Percentiles rank a stretch among this genome's conserved stretches.
Evolutionary conservation across 805 yeast species (phyloP).

Genomic region (Metschnikowia anglica): DNA sequence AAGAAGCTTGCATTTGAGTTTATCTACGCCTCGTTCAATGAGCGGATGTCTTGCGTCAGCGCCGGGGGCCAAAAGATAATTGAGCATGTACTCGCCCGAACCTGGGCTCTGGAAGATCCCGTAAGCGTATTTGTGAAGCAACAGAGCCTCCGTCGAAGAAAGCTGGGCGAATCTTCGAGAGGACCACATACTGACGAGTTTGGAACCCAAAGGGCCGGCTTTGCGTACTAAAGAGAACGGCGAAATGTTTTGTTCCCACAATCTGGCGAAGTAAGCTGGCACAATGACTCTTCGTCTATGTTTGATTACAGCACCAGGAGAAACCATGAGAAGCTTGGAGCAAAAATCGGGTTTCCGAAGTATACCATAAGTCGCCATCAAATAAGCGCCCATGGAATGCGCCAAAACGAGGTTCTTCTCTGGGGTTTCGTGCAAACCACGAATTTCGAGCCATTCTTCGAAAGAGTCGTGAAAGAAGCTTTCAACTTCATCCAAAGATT

Average conservation of each 20-base stretch:
- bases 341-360: slow-evolving; percentile 57
- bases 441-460: slow-evolving; percentile 56
- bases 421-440: slow-evolving; percentile 39
- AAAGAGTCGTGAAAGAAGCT: slow-evolving; percentile 64
- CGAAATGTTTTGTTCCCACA: slow-evolving; percentile 86
- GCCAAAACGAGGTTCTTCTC: slow-evolving; percentile 61
- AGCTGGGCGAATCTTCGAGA: slow-evolving; percentile 71
- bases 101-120: slow-evolving; percentile 83
- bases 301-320: slow-evolving; percentile 83
- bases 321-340: slow-evolving; percentile 68
- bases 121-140: slow-evolving; percentile 78
- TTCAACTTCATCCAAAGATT: slow-evolving; percentile 52
- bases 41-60: slow-evolving; percentile 84
- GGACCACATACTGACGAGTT: slow-evolving; percentile 87
- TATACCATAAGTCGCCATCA: slow-evolving; percentile 66
- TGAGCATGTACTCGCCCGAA: slow-evolving; percentile 89
- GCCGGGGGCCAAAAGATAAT: slow-evolving; percentile 84
- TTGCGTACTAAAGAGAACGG: slow-evolving; percentile 81
- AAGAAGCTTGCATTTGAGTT: slow-evolving; percentile 56
- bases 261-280: slow-evolving; percentile 73
- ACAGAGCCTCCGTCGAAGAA: slow-evolving; percentile 41
- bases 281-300: slow-evolving; percentile 45
- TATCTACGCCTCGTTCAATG: slow-evolving; percentile 46
- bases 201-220: slow-evolving; percentile 81
- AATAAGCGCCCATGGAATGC: slow-evolving; percentile 91